A percentile compares a stretch with the other conserved stretches of the same genome.
phyloP scores from a whole-genome alignment of 2,329 filamentous ascomycete species.

The Fusarium torulosum region DNA sequence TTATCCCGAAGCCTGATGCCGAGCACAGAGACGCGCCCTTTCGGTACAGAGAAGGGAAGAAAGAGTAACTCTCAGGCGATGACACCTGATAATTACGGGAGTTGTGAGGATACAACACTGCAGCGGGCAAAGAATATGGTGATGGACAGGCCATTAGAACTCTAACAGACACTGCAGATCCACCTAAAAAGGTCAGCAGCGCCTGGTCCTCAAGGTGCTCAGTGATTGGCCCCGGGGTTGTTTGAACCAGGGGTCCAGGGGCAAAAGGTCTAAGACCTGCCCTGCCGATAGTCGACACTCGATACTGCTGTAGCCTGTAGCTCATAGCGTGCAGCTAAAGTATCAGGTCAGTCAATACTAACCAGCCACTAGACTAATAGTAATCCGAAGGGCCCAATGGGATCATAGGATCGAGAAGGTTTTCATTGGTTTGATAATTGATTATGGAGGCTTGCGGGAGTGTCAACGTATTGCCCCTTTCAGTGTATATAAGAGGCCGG shows the following conservation, averaged over 20 bases:
- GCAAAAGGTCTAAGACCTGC: constrained; percentile 13
- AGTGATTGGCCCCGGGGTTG: neutral
- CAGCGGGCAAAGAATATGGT: constrained; percentile 1
- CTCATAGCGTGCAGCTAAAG: too few relatives aligned
- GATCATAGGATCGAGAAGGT: neutral
- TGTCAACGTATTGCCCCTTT: neutral
- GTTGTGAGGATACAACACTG: constrained; percentile 10
- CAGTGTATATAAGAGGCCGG: neutral
- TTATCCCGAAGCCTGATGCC: constrained; percentile 9
- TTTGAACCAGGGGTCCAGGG: constrained; percentile 5
- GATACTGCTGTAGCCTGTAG: neutral
- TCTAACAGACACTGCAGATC: constrained; percentile 7
- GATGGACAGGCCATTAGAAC: constrained; percentile 30
- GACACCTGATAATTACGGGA: constrained; percentile 17
- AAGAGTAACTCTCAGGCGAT: constrained; percentile 5
- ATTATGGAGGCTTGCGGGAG: neutral
- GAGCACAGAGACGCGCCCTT: constrained; percentile 13
- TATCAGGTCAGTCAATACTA: too few relatives aligned
- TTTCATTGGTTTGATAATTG: neutral
- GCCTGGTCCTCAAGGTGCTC: constrained; percentile 2
- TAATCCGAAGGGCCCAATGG: neutral
- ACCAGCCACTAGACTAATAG: neutral
- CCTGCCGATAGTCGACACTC: neutral
- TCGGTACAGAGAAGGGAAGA: neutral
- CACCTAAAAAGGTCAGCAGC: constrained; percentile 3